Percentiles rank a stretch among this genome's conserved stretches.
These are phyloP conservation scores for Metschnikowia bowlesiae DNA, from an alignment of 805 yeast genomes.

Conservation along the genomic window DNA sequence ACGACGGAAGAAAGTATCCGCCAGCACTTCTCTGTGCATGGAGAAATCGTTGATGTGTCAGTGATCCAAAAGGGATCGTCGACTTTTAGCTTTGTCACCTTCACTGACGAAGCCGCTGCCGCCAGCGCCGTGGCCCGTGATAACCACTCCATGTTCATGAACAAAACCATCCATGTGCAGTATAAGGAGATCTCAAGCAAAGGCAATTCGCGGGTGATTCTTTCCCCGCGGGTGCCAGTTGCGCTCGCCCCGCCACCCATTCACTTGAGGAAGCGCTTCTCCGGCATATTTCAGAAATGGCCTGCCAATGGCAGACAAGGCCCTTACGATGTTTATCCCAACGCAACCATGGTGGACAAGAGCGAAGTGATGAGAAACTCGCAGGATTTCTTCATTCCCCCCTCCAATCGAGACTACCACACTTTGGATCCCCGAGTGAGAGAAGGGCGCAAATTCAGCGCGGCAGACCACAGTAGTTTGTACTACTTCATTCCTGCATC, in stretches of 20 bases:
- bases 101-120: constrained; percentile 62
- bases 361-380: constrained; percentile 7
- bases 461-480: constrained; percentile 10
- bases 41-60: constrained; percentile 55
- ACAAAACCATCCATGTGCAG: constrained; percentile 80
- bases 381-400: constrained; percentile 10
- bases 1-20: constrained; percentile 53
- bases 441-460: constrained; percentile 6
- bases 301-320: constrained; percentile 5
- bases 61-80: constrained; percentile 47
- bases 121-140: constrained; percentile 84
- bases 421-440: constrained; percentile 5
- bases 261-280: constrained; percentile 34
- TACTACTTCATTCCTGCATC: constrained; percentile 14
- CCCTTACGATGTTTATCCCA: constrained; percentile 26
- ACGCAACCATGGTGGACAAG: constrained; percentile 7
- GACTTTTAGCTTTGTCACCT: constrained; percentile 72
- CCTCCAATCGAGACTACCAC: constrained; percentile 6
- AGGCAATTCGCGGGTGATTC: constrained; percentile 24
- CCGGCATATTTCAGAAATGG: constrained; percentile 10
- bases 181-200: constrained; percentile 53
- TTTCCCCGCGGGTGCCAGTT: constrained; percentile 16
- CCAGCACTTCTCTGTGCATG: constrained; percentile 64
- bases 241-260: constrained; percentile 81
- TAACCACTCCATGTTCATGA: constrained; percentile 71